These are phyloP conservation scores for Penstemon barbatus DNA, from an alignment of 257 asterid species.

Conservation along the genomic window DNA sequence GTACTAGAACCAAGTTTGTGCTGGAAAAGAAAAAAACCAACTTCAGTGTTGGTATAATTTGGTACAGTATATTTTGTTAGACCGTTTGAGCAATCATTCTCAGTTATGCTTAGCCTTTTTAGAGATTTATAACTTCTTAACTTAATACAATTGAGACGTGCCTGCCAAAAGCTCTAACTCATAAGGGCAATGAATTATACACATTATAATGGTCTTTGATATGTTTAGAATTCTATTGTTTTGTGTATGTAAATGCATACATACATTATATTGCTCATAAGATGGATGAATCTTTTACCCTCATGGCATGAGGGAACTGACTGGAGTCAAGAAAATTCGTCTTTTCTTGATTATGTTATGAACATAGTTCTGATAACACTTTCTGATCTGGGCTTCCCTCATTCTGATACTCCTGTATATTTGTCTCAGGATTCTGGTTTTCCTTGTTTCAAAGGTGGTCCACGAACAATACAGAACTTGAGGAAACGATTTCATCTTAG, in stretches of 20 bases:
- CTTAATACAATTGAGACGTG: not conserved
- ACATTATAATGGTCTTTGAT: slow-evolving; percentile 2
- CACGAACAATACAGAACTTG: slow-evolving; percentile 92
- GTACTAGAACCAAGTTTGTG: not conserved
- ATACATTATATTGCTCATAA: not conserved
- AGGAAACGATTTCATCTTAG: slow-evolving; percentile 96
- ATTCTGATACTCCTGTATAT: slow-evolving; percentile 19
- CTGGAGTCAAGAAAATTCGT: not conserved
- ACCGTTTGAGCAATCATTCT: not conserved
- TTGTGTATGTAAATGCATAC: not conserved
- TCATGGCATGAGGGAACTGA: slow-evolving; percentile 14
- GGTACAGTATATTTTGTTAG: not conserved
- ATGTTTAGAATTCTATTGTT: not conserved
- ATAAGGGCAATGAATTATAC: not conserved
- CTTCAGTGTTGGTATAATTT: not conserved
- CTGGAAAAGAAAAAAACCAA: not conserved
- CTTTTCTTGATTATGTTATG: slow-evolving; percentile 8
- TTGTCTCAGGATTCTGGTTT: slow-evolving; percentile 85
- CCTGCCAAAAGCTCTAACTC: not conserved
- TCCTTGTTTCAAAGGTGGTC: slow-evolving; percentile 99
- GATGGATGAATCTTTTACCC: slow-evolving; percentile 24
- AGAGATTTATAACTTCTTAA: not conserved
- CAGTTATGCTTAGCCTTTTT: not conserved
- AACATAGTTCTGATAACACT: not conserved
- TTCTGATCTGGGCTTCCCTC: slow-evolving; percentile 9